Percentiles rank a stretch among this genome's conserved stretches.
Evolutionary conservation across 2,329 filamentous ascomycete species (phyloP).

Genomic region (Pseudogymnoascus destructans): DNA sequence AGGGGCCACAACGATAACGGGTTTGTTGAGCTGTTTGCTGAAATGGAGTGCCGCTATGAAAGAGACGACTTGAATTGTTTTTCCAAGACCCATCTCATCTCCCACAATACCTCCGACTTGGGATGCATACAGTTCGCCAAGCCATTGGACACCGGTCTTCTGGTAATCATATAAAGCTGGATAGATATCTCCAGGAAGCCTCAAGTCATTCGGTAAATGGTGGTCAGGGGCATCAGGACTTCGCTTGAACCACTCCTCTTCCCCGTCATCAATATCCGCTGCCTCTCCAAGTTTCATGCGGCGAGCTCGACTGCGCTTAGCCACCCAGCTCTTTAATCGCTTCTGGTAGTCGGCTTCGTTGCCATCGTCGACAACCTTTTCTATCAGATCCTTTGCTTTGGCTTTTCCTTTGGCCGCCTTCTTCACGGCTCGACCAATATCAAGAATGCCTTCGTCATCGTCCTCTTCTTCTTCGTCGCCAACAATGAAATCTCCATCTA

Average conservation of each 20-base stretch:
- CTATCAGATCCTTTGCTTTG: constrained; percentile 20
- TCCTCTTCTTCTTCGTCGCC: constrained; percentile 27
- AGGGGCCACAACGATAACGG: constrained; percentile 82
- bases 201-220: constrained; percentile 57
- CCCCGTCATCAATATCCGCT: constrained; percentile 28
- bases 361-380: constrained; percentile 60
- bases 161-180: constrained; percentile 92
- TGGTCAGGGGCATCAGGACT: constrained; percentile 74
- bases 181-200: constrained; percentile 82
- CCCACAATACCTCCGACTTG: constrained; percentile 88
- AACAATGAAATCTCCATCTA: constrained; percentile 19
- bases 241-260: constrained; percentile 69
- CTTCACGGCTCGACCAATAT: constrained; percentile 29
- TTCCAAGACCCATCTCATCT: constrained; percentile 98
- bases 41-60: constrained; percentile 88
- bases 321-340: constrained; percentile 64
- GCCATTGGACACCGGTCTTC: constrained; percentile 92
- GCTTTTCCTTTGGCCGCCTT: constrained; percentile 20
- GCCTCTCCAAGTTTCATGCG: constrained; percentile 33
- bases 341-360: constrained; percentile 69
- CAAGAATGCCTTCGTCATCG: constrained; percentile 30
- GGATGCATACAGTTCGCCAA: constrained; percentile 82
- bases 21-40: constrained; percentile 70
- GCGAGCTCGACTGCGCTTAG: constrained; percentile 47
- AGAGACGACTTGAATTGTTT: constrained; percentile 53